Evolutionary conservation across 169 alveolate species (phyloP), one percentile per base, ranked within the genome.

Genomic region (Plasmodium reichenowi): DNA sequence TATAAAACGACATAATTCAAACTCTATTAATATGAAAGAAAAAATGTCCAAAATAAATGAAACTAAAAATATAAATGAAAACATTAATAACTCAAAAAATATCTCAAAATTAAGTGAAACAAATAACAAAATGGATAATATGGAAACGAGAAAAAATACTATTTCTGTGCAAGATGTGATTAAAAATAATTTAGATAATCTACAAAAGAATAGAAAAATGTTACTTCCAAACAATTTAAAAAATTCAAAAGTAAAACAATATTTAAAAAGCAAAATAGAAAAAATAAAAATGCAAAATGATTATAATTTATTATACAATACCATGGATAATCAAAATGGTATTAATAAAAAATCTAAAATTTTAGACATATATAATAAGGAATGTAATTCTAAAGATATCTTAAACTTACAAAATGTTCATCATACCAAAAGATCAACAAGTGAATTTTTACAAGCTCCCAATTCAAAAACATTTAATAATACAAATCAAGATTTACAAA

Each of bases 231-330:
- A 17, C 24, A 68, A 68, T 68, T 67, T 80, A 56, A 67, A 80
- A 48, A 68, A 80, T 54, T 70, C 83, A 52, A 80, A 68, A 59
- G 43, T 80, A 32, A 80, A 52, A 45, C 54, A 62, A 45, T 80
- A 80, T 17, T 38, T 80, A 59, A 80, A 80, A 72, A 80, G 45
- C 26, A 80, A 80, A 80, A 67, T 80, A 80, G 74, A 80, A 20
- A 56, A 80, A 56, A 62, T 80, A 38, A 80, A 80, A 60, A 80
- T 67, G 17, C 45, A 78, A 58, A 78, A 66, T 6, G 78, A 78
- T 12, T 15, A 10, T 56, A 43, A 64, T 32, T 32, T 32, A 6
- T 32, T 32, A 78, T 26, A 32, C 48, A 10, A 9, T 56, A 52
- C 26, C n/a, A 10, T 12, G 7, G 29, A 24, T 9, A 43, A 48